A percentile compares a stretch with the other conserved stretches of the same genome.
Evolutionary conservation across 2,329 filamentous ascomycete species (phyloP).

Genomic region (Colletotrichum truncatum): DNA sequence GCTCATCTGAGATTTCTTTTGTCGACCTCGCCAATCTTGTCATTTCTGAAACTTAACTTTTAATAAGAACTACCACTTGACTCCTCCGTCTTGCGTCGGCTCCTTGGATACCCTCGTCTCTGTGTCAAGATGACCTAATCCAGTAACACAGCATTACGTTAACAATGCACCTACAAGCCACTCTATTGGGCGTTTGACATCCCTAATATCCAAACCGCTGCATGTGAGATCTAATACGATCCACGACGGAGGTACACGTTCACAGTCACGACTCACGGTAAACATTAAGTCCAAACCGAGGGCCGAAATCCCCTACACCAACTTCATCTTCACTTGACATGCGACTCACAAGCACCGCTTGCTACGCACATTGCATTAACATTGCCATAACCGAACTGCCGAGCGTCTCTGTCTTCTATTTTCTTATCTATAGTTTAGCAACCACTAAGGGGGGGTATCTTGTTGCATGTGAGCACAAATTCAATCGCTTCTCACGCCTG

Average conservation of each 20-base stretch:
- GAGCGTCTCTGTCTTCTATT: conserved; percentile 9
- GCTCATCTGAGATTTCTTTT: conserved; percentile 12
- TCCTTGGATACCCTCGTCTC: not conserved
- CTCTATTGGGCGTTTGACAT: conserved; percentile 21
- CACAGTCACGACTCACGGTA: not conserved
- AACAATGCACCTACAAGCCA: conserved; percentile 17
- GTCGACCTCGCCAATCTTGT: conserved; percentile 12
- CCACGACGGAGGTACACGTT: not conserved
- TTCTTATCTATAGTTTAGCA: conserved; percentile 9
- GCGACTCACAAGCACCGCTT: not conserved
- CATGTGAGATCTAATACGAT: conserved; percentile 30
- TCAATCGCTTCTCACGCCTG: conserved; percentile 1
- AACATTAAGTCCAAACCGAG: conserved; percentile 4
- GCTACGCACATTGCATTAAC: conserved; percentile 6
- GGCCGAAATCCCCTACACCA: not conserved
- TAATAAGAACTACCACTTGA: not conserved
- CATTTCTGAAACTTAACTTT: not conserved
- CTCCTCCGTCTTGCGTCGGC: not conserved
- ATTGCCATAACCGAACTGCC: conserved; percentile 19
- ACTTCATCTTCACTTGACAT: not conserved
- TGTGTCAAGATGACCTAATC: conserved; percentile 1
- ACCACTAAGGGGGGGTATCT: conserved; percentile 23
- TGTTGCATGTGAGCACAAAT: conserved; percentile 26
- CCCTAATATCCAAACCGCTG: not conserved
- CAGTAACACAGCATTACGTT: conserved; percentile 21